Conservation (phyloP, 179 eudicot species). For the Nepenthes alata region DNA sequence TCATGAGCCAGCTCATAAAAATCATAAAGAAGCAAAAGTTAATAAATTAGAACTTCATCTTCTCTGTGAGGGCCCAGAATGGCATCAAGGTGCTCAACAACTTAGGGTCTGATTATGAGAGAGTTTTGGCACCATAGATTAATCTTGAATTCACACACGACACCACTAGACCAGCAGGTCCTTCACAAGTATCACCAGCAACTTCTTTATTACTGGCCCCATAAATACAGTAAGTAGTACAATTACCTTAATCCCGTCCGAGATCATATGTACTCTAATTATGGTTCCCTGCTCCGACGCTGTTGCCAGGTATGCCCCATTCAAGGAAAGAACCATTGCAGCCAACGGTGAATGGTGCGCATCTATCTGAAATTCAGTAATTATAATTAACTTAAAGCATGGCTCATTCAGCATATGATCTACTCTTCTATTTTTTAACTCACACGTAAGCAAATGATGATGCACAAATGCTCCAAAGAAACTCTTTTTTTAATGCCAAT, state of each 20-base stretch:
- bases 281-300: constrained; percentile 97
- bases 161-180: too few relatives aligned
- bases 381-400: too few relatives aligned
- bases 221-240: neutral
- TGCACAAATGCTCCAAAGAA: too few relatives aligned
- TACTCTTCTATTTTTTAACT: too few relatives aligned
- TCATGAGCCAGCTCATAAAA: neutral
- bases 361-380: constrained; percentile 51
- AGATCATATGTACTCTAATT: constrained; percentile 65
- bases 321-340: constrained; percentile 65
- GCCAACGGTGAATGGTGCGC: constrained; percentile 85
- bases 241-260: constrained; percentile 77
- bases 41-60: neutral
- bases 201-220: neutral
- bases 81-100: too few relatives aligned
- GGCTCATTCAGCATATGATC: too few relatives aligned
- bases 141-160: too few relatives aligned
- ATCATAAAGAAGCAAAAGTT: neutral
- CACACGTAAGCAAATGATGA: too few relatives aligned
- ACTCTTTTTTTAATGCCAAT: too few relatives aligned
- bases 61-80: too few relatives aligned
- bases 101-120: too few relatives aligned
- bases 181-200: neutral
- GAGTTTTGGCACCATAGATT: too few relatives aligned
- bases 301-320: constrained; percentile 75